Conservation (phyloP, 2,329 filamentous ascomycete genomes). For the Sordariomycetes sp. region DNA sequence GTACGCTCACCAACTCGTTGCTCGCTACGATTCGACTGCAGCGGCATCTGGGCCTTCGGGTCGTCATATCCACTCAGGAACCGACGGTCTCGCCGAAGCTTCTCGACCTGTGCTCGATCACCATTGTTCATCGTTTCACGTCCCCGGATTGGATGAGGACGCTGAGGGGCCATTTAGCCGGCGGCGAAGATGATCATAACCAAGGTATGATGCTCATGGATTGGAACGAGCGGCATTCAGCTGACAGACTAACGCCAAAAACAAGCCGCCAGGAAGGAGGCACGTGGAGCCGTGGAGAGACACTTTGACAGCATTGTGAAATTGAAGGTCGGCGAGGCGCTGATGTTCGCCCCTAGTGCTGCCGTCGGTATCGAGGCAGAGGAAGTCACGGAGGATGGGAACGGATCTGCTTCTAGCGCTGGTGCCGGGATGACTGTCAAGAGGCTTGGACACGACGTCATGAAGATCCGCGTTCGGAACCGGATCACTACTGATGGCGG, state of each 20-base stretch:
- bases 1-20: constrained; percentile 46
- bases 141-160: constrained; percentile 48
- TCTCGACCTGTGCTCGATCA: constrained; percentile 59
- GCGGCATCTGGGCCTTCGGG: constrained; percentile 51
- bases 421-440: constrained; percentile 9
- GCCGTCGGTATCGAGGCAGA: constrained; percentile 17
- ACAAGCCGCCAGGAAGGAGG: background rate
- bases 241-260: background rate
- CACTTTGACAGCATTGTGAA: constrained; percentile 28
- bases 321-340: constrained; percentile 28
- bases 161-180: constrained; percentile 29
- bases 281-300: constrained; percentile 8
- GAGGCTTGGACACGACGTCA: constrained; percentile 20
- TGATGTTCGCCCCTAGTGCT: constrained; percentile 31
- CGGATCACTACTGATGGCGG: constrained; percentile 31
- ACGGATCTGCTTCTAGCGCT: background rate
- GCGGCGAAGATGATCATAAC: constrained; percentile 1
- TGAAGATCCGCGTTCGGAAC: constrained; percentile 25
- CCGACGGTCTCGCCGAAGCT: constrained; percentile 56
- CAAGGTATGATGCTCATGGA: background rate
- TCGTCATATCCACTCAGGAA: constrained; percentile 67
- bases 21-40: constrained; percentile 54
- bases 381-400: background rate
- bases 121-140: constrained; percentile 58
- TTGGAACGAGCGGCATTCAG: background rate